These are phyloP conservation scores for Erigeron philadelphicus DNA, from an alignment of 140 eudicot genomes.

Conservation along the genomic window DNA sequence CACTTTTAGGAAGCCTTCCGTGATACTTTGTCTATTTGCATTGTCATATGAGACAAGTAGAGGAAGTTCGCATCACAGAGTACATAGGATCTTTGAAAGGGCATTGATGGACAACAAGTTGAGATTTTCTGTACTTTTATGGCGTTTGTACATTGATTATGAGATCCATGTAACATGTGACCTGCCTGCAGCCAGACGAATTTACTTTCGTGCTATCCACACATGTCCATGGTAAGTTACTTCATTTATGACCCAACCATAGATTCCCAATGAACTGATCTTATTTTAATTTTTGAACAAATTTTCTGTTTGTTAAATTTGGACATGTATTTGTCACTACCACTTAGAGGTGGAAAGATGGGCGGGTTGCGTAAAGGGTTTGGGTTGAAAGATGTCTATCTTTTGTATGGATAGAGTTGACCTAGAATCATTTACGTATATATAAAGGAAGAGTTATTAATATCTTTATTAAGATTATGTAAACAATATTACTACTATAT, in stretches of 20 bases:
- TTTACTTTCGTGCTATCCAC: slow-evolving; percentile 89
- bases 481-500: background rate
- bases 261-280: background rate
- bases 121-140: slow-evolving; percentile 52
- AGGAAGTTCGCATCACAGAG: slow-evolving; percentile 66
- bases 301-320: background rate
- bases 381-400: too few relatives aligned
- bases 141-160: slow-evolving; percentile 80
- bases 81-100: slow-evolving; percentile 77
- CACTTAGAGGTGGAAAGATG: background rate
- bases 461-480: background rate
- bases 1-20: slow-evolving; percentile 71
- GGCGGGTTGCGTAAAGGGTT: too few relatives aligned
- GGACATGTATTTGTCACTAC: background rate
- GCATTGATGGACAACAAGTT: slow-evolving; percentile 56
- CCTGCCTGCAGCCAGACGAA: slow-evolving; percentile 59
- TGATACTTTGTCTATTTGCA: slow-evolving; percentile 55
- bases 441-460: background rate
- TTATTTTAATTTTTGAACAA: background rate
- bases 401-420: too few relatives aligned
- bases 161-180: slow-evolving; percentile 53
- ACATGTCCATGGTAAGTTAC: slow-evolving; percentile 85
- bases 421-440: too few relatives aligned
- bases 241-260: background rate
- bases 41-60: slow-evolving; percentile 64